A percentile compares a stretch with the other conserved stretches of the same genome.
Conservation (phyloP, 768 basidiomycete species). For the Suillus decipiens region DNA sequence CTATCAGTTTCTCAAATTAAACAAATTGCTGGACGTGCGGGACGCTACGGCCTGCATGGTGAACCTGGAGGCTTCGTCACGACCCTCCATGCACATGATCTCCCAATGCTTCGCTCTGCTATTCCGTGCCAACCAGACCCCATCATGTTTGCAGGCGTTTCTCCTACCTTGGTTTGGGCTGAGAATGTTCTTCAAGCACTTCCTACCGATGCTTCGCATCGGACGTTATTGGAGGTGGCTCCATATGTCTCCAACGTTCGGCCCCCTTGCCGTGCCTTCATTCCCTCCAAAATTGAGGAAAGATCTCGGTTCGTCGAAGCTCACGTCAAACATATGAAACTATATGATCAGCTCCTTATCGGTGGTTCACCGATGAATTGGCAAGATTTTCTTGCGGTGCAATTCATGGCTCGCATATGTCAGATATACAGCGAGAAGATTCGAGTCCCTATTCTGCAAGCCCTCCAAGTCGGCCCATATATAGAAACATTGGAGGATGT, state of each 20-base stretch:
- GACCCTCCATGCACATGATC: conserved; percentile 62
- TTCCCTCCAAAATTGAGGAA: conserved; percentile 23
- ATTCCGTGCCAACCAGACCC: conserved; percentile 52
- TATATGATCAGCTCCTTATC: conserved; percentile 46
- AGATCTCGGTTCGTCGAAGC: conserved; percentile 48
- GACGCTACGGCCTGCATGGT: conserved; percentile 76
- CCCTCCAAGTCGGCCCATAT: conserved; percentile 24
- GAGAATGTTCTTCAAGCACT: conserved; percentile 39
- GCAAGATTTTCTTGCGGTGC: conserved; percentile 38
- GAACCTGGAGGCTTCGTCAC: conserved; percentile 68
- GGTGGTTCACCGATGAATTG: conserved; percentile 57
- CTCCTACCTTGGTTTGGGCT: conserved; percentile 28
- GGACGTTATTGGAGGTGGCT: conserved; percentile 50
- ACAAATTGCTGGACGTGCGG: conserved; percentile 94
- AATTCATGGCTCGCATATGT: conserved; percentile 5
- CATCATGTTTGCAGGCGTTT: conserved; percentile 55
- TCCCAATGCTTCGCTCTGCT: conserved; percentile 58
- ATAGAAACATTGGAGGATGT: conserved; percentile 23
- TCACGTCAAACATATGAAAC: conserved; percentile 37
- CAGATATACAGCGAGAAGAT: conserved; percentile 37
- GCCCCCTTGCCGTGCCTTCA: conserved; percentile 42
- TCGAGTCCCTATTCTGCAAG: conserved; percentile 23
- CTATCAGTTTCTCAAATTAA: conserved; percentile 81
- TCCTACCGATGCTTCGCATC: conserved; percentile 41
- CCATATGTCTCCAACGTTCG: conserved; percentile 49